Base-by-base conservation (phyloP, 1,284 basidiomycete genomes). In the Sutorius eximius region DNA sequence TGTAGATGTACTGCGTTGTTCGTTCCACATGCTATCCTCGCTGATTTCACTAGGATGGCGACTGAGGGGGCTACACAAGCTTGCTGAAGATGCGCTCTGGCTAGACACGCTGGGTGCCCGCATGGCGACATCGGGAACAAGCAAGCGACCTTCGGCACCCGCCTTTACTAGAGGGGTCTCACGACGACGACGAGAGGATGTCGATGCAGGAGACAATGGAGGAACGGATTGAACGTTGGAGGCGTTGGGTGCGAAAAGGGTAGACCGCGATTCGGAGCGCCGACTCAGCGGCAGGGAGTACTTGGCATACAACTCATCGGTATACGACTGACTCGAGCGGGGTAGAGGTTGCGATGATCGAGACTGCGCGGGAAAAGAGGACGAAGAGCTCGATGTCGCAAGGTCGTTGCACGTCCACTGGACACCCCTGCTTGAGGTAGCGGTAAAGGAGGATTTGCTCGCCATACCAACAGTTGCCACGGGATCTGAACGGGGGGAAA, bases 111-210 rank as follows among this genome's bases (percentile, higher is more conserved):
- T 73, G 58, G 72, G 73, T n/a, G 75, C 74, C 29, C 79, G 77
- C 66, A 85, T 72, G 68, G 81, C 79, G 32, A 88, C 79, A 52
- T 86, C 72, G 3, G 86, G 86, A 0, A 88, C 86, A 5, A 87
- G 76, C 2, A 89, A 75, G 58, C 81, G 83, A 55, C 85, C 84
- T 65, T 86, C 78, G 2, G 82, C 83, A 41, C 79, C 80, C 3
- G 74, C 77, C 53, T 77, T 77, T 9, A 87, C 64, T 4, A 89
- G 65, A 6, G 78, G 73, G 1, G 80, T 78, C 65, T 83, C 84
- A 32, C 75, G 75, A 43, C 71, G 75, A 11, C 74, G 72, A 44
- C 69, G 67, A 15, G 65, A 67, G 47, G 65, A 70, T 45, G 58
- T 68, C 48, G 67, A 71, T 41, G 65, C 51, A 16, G 67, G 66